Conservation (phyloP, 345 rosid species). For the Leavenworthia alabamica region DNA sequence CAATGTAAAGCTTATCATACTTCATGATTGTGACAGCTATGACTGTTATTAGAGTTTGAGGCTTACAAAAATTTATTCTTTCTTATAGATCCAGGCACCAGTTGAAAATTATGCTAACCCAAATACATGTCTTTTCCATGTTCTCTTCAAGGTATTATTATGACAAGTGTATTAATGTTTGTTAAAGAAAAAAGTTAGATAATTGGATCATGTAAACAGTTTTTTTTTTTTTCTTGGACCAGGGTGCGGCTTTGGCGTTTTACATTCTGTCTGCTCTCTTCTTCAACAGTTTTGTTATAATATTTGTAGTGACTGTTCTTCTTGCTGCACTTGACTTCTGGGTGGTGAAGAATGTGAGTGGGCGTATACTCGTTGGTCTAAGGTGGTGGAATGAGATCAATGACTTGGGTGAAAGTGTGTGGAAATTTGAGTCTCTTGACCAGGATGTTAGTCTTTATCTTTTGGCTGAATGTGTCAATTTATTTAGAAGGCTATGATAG, state of each 20-base stretch:
- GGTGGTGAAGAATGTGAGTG: conserved; percentile 99
- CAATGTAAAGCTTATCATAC: background rate
- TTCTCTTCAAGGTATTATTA: conserved; percentile 63
- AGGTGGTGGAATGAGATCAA: conserved; percentile 99
- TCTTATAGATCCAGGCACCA: conserved; percentile 62
- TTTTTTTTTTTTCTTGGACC: conserved; percentile 26
- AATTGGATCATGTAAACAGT: background rate
- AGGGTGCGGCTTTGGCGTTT: conserved; percentile 92
- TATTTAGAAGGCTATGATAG: background rate
- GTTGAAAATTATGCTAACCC: conserved; percentile 95
- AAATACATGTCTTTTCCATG: conserved; percentile 90
- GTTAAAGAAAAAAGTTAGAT: too few species aligned
- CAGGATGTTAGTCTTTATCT: conserved; percentile 68
- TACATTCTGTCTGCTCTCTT: conserved; percentile 90
- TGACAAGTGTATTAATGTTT: background rate
- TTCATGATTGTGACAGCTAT: background rate
- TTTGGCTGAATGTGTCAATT: background rate
- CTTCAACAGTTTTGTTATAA: conserved; percentile 79
- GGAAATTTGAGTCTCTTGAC: conserved; percentile 96
- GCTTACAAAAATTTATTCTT: background rate
- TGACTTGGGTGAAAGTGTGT: conserved; percentile 95
- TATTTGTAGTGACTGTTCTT: conserved; percentile 93
- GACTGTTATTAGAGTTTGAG: background rate
- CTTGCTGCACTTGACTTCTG: conserved; percentile 96
- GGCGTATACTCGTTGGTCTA: conserved; percentile 94